Conservation (phyloP, 2,329 filamentous ascomycete species). For the Drechslerella dactyloides region DNA sequence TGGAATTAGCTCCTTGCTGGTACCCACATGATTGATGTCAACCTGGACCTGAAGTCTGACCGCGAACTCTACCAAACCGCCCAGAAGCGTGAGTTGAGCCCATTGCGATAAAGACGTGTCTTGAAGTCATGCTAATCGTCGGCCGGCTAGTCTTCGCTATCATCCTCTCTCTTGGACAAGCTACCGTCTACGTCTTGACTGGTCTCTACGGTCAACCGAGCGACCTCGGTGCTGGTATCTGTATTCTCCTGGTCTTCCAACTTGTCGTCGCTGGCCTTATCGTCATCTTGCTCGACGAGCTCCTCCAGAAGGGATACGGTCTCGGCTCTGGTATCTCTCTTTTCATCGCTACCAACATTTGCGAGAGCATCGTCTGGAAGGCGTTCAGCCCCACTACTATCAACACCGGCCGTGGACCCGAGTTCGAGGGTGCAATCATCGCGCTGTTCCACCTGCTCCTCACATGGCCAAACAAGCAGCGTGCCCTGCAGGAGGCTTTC, state of each 20-base stretch:
- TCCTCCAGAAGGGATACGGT: conserved; percentile 98
- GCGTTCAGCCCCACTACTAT: conserved; percentile 98
- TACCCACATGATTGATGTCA: conserved; percentile 99
- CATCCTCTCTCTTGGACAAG: conserved; percentile 95
- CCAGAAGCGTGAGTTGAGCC: conserved; percentile 72
- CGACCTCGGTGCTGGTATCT: conserved; percentile 95
- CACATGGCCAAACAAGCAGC: conserved; percentile 99
- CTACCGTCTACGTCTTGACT: conserved; percentile 97
- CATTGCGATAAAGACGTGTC: conserved; percentile 6
- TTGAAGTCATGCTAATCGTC: conserved; percentile 15
- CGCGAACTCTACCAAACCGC: conserved; percentile 99
- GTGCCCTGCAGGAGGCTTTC: conserved; percentile 96
- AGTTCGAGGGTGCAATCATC: conserved; percentile 98
- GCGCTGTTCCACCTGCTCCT: conserved; percentile 96
- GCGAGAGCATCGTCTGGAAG: conserved; percentile 99
- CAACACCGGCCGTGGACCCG: conserved; percentile 97
- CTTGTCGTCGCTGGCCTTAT: conserved; percentile 97
- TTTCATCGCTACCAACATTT: conserved; percentile 99
- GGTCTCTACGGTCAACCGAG: conserved; percentile 96
- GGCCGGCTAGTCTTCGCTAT: conserved; percentile 74
- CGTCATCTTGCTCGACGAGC: conserved; percentile 97
- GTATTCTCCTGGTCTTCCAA: conserved; percentile 97
- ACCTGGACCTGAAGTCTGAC: conserved; percentile 99
- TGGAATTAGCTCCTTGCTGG: conserved; percentile 78
- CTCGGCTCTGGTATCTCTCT: conserved; percentile 98